Base-by-base conservation (phyloP, 2,329 filamentous ascomycete genomes). In the Oidium heveae region DNA sequence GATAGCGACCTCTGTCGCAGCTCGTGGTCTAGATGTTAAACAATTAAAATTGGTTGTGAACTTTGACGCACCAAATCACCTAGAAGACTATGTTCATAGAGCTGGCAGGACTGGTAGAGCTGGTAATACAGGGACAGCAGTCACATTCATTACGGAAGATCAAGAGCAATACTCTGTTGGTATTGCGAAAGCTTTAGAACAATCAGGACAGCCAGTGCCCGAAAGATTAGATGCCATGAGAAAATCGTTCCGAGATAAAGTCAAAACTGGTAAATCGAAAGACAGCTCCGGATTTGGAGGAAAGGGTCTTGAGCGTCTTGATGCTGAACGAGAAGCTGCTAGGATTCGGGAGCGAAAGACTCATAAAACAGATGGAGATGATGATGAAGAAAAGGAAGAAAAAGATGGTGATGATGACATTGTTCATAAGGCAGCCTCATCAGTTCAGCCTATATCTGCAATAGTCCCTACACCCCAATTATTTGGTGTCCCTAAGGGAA, bases 21-120 rank as follows among this genome's bases (percentile, higher is more conserved):
- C 91, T 53, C 84, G 91, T 67, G 91, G 91, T 57, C 72, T 98
- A 43, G 91, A 98, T 66, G 89, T 98, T 47, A 94, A 95, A 68
- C 86, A 94, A 66, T 74, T 98, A 36, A 95, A 93, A 67, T 75
- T 96, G 34, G 91, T 98, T 54, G 81, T 98, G 69, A 96, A 96
- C 68, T 95, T 86, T 65, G 88, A 95, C 64, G 85, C 83, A 0
- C 89, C 88, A 0, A 94, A 94, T 63, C 88, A 96, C 68, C 69
- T 94, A 58, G 91, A 98, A 68, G 91, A 96, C 64, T 96, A 96
- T 63, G 89, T 96, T 43, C 91, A 95, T 66, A 82, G 91, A 58
- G 86, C 85, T 55, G 91, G 91, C 51, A 85, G 91, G 62, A 96
- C 91, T 8, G 91, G 91, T 12, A 82, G 91, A 65, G 91, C 91